Evolutionary conservation across 306 rosid species (phyloP).

Genomic region (Betula pendula): DNA sequence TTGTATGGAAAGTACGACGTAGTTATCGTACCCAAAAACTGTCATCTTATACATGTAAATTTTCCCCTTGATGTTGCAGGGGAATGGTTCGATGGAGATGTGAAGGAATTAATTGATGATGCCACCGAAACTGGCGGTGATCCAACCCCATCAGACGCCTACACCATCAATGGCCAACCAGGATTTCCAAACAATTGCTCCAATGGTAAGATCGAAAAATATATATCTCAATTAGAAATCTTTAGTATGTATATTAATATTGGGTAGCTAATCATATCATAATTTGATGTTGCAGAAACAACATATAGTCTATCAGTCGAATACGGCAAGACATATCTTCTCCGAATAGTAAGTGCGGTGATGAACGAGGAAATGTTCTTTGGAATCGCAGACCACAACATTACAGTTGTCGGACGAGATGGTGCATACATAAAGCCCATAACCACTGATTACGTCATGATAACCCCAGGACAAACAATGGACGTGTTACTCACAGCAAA

Average conservation of each 20-base stretch:
- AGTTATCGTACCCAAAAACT: no score
- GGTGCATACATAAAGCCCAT: conserved; percentile 29
- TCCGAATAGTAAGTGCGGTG: background rate
- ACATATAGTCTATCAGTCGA: background rate
- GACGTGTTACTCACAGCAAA: conserved; percentile 23
- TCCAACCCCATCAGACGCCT: background rate
- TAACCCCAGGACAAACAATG: conserved; percentile 32
- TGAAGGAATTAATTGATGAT: background rate
- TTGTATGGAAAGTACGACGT: no score
- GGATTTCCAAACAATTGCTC: conserved; percentile 5
- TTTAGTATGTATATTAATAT: no score
- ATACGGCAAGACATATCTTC: conserved; percentile 24
- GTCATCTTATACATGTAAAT: no score
- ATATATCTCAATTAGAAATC: no score
- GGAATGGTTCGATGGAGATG: background rate
- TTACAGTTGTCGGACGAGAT: conserved; percentile 28
- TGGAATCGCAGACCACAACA: conserved; percentile 14
- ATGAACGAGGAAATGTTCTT: conserved; percentile 31
- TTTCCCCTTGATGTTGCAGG: background rate
- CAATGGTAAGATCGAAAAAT: background rate
- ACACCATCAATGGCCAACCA: background rate
- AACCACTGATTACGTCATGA: conserved; percentile 6
- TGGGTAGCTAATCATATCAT: no score
- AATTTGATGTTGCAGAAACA: background rate
- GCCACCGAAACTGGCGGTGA: background rate